These are phyloP conservation scores for Achaetomium macrosporum DNA, from an alignment of 2,329 filamentous ascomycete genomes.

Conservation along the genomic window DNA sequence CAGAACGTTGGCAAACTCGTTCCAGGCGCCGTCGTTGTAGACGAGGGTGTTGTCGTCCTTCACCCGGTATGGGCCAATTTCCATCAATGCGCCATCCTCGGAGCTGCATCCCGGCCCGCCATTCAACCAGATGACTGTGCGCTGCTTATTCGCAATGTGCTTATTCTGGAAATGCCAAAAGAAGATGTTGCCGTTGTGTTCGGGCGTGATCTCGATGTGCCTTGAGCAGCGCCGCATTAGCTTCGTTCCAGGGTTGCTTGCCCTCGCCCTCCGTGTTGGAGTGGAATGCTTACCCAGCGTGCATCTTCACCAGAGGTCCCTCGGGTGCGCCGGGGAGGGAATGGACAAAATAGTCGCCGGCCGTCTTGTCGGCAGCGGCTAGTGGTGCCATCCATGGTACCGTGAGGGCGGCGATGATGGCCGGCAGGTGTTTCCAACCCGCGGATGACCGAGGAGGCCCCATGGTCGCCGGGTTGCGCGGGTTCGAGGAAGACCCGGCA, in stretches of 20 bases:
- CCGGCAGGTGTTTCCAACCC: slow-evolving; percentile 24
- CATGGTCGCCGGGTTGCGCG: slow-evolving; percentile 20
- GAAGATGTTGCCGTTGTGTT: slow-evolving; percentile 88
- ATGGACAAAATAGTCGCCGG: slow-evolving; percentile 85
- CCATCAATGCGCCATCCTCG: slow-evolving; percentile 93
- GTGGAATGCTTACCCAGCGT: slow-evolving; percentile 70
- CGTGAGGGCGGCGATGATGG: slow-evolving; percentile 31
- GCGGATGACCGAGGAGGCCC: slow-evolving; percentile 16
- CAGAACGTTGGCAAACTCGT: slow-evolving; percentile 93
- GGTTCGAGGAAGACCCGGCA: slow-evolving; percentile 1
- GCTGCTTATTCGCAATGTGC: slow-evolving; percentile 85
- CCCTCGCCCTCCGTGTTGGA: neutral
- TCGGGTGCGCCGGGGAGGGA: slow-evolving; percentile 78
- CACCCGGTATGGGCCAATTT: slow-evolving; percentile 87
- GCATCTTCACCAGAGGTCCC: slow-evolving; percentile 84
- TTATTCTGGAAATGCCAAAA: slow-evolving; percentile 98
- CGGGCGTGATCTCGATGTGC: slow-evolving; percentile 82
- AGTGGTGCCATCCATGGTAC: slow-evolving; percentile 38
- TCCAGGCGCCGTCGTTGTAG: slow-evolving; percentile 94
- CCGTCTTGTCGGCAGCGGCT: slow-evolving; percentile 42
- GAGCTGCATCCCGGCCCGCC: slow-evolving; percentile 96
- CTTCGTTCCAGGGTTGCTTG: neutral
- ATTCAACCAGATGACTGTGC: slow-evolving; percentile 95
- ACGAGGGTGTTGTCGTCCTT: slow-evolving; percentile 64
- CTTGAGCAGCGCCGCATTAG: slow-evolving; percentile 42